phyloP scores from a whole-genome alignment of 768 basidiomycete genomes.

The Melanogaster broomeanus region DNA sequence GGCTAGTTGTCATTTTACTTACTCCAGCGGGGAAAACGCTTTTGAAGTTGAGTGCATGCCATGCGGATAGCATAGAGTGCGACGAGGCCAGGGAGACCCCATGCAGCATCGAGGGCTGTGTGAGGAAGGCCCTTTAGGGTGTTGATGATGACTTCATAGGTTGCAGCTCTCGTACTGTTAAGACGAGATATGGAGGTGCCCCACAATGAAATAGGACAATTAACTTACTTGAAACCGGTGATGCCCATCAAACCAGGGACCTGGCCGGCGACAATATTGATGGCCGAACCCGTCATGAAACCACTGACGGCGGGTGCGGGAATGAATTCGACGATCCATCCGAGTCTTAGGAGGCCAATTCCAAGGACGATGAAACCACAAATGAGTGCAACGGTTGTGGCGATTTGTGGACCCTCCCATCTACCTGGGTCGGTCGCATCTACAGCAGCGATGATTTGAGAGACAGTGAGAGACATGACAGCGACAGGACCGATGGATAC shows the following conservation, averaged over 20 bases:
- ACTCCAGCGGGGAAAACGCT: constrained; percentile 66
- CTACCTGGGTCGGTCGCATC: constrained; percentile 50
- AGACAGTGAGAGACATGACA: constrained; percentile 91
- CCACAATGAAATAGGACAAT: background rate
- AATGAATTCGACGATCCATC: constrained; percentile 96
- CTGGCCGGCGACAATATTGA: constrained; percentile 88
- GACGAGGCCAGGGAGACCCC: constrained; percentile 77
- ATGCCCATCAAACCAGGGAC: constrained; percentile 90
- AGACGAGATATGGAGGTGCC: constrained; percentile 2
- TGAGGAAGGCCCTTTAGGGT: constrained; percentile 80
- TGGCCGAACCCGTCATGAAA: constrained; percentile 98
- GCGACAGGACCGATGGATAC: constrained; percentile 99
- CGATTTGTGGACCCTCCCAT: constrained; percentile 76
- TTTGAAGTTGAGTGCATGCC: constrained; percentile 48
- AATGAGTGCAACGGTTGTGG: constrained; percentile 80
- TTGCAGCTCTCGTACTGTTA: constrained; percentile 76
- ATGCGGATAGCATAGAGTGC: constrained; percentile 70
- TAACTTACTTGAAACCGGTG: constrained; percentile 73
- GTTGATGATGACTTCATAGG: constrained; percentile 90
- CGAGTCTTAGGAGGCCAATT: constrained; percentile 85
- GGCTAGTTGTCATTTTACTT: constrained; percentile 17
- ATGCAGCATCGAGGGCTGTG: constrained; percentile 82
- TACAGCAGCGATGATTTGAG: constrained; percentile 77
- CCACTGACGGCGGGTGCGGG: constrained; percentile 82
- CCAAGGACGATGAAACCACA: constrained; percentile 90